phyloP scores from a whole-genome alignment of 306 rosid genomes.

The Castanea sativa region DNA sequence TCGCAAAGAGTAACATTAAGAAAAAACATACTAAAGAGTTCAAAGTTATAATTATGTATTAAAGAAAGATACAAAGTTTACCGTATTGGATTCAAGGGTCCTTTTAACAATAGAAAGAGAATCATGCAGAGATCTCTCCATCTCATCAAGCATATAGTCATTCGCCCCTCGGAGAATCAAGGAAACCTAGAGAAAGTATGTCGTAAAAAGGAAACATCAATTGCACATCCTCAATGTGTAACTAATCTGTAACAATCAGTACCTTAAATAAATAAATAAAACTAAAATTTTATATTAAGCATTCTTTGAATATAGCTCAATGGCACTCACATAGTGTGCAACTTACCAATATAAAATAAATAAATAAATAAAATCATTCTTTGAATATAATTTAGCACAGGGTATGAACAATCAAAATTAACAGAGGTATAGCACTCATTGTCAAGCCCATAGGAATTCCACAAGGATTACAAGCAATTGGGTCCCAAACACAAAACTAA shows the following conservation, averaged over 20 bases:
- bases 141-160: conserved; percentile 98
- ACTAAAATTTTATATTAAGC: neutral
- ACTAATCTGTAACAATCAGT: neutral
- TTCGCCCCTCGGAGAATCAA: conserved; percentile 93
- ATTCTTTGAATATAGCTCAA: neutral
- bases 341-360: too few species aligned
- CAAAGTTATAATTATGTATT: neutral
- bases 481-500: neutral
- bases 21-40: neutral
- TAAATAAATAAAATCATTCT: neutral
- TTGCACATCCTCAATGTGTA: conserved; percentile 12
- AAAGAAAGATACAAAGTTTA: conserved; percentile 26
- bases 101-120: conserved; percentile 90
- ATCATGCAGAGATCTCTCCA: conserved; percentile 97
- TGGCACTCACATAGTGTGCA: too few species aligned
- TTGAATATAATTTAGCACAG: neutral
- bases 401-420: neutral
- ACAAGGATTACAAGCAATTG: neutral
- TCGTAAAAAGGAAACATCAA: neutral
- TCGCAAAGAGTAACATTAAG: neutral
- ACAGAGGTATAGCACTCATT: neutral
- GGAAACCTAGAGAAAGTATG: conserved; percentile 56
- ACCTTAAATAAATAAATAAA: neutral
- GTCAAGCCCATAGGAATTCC: neutral
- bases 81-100: conserved; percentile 91